These are phyloP conservation scores for Suillus ampliporus DNA, from an alignment of 768 basidiomycete genomes.

Conservation along the genomic window DNA sequence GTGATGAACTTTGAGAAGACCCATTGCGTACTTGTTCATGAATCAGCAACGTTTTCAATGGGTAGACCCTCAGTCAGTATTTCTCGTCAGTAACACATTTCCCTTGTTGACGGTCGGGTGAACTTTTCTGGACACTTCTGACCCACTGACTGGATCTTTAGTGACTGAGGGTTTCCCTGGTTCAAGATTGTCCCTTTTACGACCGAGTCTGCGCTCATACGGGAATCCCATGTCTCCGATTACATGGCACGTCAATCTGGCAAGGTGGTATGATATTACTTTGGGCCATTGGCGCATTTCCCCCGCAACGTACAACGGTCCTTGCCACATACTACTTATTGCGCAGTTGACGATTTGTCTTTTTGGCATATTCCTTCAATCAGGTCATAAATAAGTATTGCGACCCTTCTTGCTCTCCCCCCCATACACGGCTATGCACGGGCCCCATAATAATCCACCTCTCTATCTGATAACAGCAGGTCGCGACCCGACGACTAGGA, in stretches of 20 bases:
- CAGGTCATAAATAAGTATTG: neutral
- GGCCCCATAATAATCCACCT: neutral
- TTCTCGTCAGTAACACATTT: neutral
- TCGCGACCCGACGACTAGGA: neutral
- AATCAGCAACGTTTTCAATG: neutral
- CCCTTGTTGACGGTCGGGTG: neutral
- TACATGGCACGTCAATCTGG: neutral
- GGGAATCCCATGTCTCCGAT: conserved; percentile 9
- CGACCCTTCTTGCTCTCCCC: neutral
- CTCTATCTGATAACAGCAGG: neutral
- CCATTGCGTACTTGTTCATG: neutral
- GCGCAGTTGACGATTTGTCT: conserved; percentile 7
- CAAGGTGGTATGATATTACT: neutral
- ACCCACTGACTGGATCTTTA: neutral
- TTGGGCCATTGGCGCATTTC: neutral
- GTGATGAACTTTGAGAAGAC: too few species aligned
- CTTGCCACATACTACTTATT: neutral
- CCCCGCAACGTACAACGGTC: neutral
- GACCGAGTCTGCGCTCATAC: neutral
- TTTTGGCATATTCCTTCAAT: neutral
- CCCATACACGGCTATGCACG: neutral
- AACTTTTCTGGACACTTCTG: conserved; percentile 6
- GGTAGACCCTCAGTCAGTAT: neutral
- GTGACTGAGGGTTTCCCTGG: neutral
- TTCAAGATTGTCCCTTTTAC: neutral